Conservation (phyloP, 2,329 filamentous ascomycete genomes). For the Botryotinia narcissicola region DNA sequence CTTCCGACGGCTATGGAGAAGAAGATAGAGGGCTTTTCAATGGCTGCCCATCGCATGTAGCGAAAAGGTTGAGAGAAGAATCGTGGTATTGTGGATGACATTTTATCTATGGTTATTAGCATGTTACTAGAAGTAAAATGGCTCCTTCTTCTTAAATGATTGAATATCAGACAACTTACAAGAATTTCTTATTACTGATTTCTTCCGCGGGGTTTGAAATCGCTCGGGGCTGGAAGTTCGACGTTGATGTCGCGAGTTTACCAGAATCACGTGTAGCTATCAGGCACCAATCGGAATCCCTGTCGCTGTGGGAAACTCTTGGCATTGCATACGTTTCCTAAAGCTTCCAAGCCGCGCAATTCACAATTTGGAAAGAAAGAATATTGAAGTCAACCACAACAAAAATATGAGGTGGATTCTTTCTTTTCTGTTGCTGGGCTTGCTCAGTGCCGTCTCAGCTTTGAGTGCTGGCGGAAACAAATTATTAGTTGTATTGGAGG, state of each 20-base stretch:
- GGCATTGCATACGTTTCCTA: slow-evolving; percentile 41
- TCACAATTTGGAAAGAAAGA: slow-evolving; percentile 19
- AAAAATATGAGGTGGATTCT: slow-evolving; percentile 68
- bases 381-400: slow-evolving; percentile 29
- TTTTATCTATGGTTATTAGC: slow-evolving; percentile 43
- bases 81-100: slow-evolving; percentile 62
- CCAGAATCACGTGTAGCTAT: slow-evolving; percentile 25
- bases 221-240: slow-evolving; percentile 17
- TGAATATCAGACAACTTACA: not conserved
- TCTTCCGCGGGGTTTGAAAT: slow-evolving; percentile 1
- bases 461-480: slow-evolving; percentile 76
- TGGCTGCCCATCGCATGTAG: slow-evolving; percentile 84
- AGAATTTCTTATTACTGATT: slow-evolving; percentile 1
- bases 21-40: slow-evolving; percentile 88
- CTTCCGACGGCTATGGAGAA: slow-evolving; percentile 76
- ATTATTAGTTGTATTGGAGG: slow-evolving; percentile 83
- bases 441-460: slow-evolving; percentile 67
- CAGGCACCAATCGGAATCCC: slow-evolving; percentile 20
- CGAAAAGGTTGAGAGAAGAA: slow-evolving; percentile 84
- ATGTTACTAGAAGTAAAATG: not conserved
- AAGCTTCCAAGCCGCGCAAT: slow-evolving; percentile 35
- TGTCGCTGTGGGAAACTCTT: slow-evolving; percentile 28
- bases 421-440: slow-evolving; percentile 65
- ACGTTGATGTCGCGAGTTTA: slow-evolving; percentile 26
- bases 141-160: not conserved